Evolutionary conservation across 2,329 filamentous ascomycete species (phyloP), one percentile per base, ranked within the genome.

Genomic region (Verticillium tricorpus): DNA sequence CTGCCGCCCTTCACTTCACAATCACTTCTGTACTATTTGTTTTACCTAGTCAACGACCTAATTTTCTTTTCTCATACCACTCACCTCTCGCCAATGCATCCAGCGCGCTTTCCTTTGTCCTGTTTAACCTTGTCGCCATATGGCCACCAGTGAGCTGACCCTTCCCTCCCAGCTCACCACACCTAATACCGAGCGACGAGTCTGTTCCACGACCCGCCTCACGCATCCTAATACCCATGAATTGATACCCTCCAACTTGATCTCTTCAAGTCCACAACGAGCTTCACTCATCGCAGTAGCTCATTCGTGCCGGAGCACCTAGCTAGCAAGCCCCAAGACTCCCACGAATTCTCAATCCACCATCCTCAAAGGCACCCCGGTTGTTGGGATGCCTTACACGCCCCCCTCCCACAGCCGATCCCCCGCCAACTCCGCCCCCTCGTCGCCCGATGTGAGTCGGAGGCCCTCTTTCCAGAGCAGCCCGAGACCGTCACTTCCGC

Each of bases 321-420:
- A n/a, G 9, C 40, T 28, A 28, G 28, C 1, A 50, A 19, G 14
- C 22, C 8, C 5, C 40, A 22, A 6, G 19, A n/a, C 40, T 50
- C 40, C 19, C 19, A 12, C 40, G 64, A 62, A 31, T 57, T 62
- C 62, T 56, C 57, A 59, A 17, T 32, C 17, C 28, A 45, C 40
- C n/a, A 61, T 45, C 39, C 45, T 32, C 14, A n/a, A 19, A 45
- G 22, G 28, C 52, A 56, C 31, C 34, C 37, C 67, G 70, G 67
- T 67, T 61, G 69, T 74, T 74, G 80, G 84, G 80, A 95, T 95
- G 91, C 91, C 91, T 86, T 95, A 95, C 81, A 95, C 91, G 76
- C 91, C 91, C 64, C 91, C 91, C 66, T 86, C 88, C 69, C 85
- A 85, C 72, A 58, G 54, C 56, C 79, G 82, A 72, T 88, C 86